Evolutionary conservation across 441 rosid genomes (phyloP).

Genomic region (Adansonia rubrostipa): DNA sequence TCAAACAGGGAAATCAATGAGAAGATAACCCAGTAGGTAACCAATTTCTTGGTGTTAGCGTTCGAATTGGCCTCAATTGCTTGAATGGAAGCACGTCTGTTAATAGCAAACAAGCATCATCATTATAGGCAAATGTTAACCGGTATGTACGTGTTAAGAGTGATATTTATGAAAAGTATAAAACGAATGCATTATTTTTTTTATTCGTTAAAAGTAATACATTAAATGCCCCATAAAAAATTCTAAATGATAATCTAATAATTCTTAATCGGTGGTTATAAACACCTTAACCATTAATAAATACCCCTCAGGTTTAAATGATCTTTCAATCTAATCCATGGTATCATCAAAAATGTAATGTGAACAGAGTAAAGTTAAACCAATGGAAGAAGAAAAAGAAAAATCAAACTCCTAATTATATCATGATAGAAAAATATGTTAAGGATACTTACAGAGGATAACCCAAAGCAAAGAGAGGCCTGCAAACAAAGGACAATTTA

Average conservation of each 20-base stretch:
- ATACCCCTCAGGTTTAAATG: neutral
- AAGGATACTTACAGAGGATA: slow-evolving; percentile 41
- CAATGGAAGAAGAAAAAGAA: neutral
- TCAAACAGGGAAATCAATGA: slow-evolving; percentile 42
- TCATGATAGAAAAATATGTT: neutral
- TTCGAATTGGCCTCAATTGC: slow-evolving; percentile 40
- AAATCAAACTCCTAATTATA: neutral
- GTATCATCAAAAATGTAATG: neutral
- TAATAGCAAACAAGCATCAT: neutral
- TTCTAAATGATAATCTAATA: too few relatives aligned
- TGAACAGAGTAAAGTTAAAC: neutral
- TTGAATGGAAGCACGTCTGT: slow-evolving; percentile 41
- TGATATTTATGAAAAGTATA: too few relatives aligned
- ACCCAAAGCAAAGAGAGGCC: slow-evolving; percentile 40
- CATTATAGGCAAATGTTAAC: too few relatives aligned
- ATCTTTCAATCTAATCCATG: slow-evolving; percentile 13
- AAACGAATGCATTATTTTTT: too few relatives aligned
- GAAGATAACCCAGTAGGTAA: slow-evolving; percentile 43
- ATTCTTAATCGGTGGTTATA: too few relatives aligned
- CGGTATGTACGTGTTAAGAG: too few relatives aligned
- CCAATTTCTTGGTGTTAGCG: slow-evolving; percentile 34
- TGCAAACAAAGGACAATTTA: slow-evolving; percentile 10
- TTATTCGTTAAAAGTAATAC: too few relatives aligned
- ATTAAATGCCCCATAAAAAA: too few relatives aligned
- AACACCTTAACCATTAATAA: neutral